A percentile compares a stretch with the other conserved stretches of the same genome.
Conservation (phyloP, 306 rosid species). For the Cucurbita pepo region DNA sequence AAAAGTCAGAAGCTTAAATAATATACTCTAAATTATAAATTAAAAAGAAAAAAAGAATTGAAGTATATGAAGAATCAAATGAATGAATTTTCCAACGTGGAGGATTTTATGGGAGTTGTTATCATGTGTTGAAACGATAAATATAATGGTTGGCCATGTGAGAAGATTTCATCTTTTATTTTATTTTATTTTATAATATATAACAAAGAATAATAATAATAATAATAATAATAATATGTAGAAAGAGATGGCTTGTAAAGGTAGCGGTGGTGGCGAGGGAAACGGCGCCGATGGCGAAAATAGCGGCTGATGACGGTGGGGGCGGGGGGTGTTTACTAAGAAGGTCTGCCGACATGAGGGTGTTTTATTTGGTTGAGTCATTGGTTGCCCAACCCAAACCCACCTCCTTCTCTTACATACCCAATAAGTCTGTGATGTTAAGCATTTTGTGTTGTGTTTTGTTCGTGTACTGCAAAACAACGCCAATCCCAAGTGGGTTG, state of each 20-base stretch:
- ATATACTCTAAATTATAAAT: too few relatives aligned
- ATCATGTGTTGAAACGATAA: background rate
- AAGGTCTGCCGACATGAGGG: background rate
- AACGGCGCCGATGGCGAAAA: background rate
- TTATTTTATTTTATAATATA: too few relatives aligned
- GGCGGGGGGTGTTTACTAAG: background rate
- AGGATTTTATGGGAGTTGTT: background rate
- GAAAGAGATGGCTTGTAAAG: background rate
- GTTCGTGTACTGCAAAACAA: background rate
- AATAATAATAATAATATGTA: background rate
- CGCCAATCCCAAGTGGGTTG: slow-evolving; percentile 3
- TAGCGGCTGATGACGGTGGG: slow-evolving; percentile 7
- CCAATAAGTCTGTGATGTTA: background rate
- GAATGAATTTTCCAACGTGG: background rate
- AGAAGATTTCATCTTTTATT: background rate
- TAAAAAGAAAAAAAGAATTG: background rate
- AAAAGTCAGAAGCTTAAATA: too few relatives aligned
- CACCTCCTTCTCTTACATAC: background rate
- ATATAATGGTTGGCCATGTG: slow-evolving; percentile 4
- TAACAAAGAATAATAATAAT: background rate
- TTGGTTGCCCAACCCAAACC: background rate
- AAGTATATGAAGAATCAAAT: background rate
- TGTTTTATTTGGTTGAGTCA: background rate
- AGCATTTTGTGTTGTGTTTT: background rate
- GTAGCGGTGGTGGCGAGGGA: background rate